Evolutionary conservation across 73 alveolate species (phyloP).

Genomic region (Tetrahymena thermophila): DNA sequence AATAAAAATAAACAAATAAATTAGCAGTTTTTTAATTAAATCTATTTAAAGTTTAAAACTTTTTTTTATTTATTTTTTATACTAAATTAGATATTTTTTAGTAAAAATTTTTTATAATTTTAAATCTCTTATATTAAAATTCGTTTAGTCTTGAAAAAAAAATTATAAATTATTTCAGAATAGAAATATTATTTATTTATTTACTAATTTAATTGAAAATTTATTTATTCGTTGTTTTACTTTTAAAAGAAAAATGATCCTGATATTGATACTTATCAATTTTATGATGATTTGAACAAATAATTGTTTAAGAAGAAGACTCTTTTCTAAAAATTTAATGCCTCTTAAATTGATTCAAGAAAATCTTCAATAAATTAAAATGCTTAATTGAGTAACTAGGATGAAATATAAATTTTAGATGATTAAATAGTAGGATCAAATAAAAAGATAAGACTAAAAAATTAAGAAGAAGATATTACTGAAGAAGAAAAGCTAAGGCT

Average conservation of each 20-base stretch:
- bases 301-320: not conserved
- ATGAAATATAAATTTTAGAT: not conserved
- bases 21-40: not conserved
- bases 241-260: not conserved
- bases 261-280: not conserved
- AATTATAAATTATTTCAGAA: no score
- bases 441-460: not conserved
- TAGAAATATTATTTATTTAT: no score
- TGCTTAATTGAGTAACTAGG: not conserved
- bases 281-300: not conserved
- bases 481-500: not conserved
- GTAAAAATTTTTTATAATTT: no score
- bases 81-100: no score
- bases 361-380: not conserved
- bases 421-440: not conserved
- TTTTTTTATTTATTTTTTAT: no score
- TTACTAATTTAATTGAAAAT: no score
- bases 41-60: no score
- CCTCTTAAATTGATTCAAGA: not conserved
- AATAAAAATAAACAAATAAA: no score
- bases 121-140: no score
- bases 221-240: not conserved
- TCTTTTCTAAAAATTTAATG: not conserved
- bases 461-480: not conserved
- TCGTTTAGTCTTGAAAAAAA: no score